Evolutionary conservation across 805 yeast species (phyloP).

Genomic region (Soucietia sequanensis): DNA sequence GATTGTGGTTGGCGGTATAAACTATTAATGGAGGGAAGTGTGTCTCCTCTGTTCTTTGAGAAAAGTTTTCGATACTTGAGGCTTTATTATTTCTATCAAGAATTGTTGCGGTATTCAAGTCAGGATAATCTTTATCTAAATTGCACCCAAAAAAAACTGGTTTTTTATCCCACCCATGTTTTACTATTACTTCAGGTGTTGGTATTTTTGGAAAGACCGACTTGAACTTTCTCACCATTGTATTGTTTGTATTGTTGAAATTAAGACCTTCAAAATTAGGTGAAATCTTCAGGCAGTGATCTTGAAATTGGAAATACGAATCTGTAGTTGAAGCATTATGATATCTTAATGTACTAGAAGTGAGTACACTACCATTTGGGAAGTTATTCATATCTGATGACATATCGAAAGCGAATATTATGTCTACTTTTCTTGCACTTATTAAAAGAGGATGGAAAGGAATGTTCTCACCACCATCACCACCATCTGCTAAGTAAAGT

Average conservation of each 20-base stretch:
- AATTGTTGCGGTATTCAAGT: too few relatives aligned
- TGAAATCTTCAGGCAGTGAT: too few relatives aligned
- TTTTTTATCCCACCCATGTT: constrained; percentile 13
- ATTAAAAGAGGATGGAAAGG: constrained; percentile 47
- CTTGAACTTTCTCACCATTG: neutral
- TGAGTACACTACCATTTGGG: constrained; percentile 59
- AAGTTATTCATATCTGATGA: constrained; percentile 52
- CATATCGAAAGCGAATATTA: constrained; percentile 42
- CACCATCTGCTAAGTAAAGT: constrained; percentile 43
- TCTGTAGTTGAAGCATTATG: constrained; percentile 12
- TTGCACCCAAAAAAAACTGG: constrained; percentile 48
- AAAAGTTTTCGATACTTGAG: constrained; percentile 6
- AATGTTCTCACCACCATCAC: constrained; percentile 49
- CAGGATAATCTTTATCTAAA: constrained; percentile 30
- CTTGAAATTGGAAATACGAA: too few relatives aligned
- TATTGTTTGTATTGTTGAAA: too few relatives aligned
- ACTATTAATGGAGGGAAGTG: constrained; percentile 51
- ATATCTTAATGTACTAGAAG: constrained; percentile 34
- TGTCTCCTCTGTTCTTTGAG: too few relatives aligned
- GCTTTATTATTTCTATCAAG: constrained; percentile 1
- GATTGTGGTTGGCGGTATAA: constrained; percentile 46
- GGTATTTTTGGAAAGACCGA: constrained; percentile 41
- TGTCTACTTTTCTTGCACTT: constrained; percentile 32
- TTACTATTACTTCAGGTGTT: constrained; percentile 18
- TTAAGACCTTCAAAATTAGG: too few relatives aligned